Base-by-base conservation (phyloP, 345 rosid genomes). In the Euphorbia lathyris region DNA sequence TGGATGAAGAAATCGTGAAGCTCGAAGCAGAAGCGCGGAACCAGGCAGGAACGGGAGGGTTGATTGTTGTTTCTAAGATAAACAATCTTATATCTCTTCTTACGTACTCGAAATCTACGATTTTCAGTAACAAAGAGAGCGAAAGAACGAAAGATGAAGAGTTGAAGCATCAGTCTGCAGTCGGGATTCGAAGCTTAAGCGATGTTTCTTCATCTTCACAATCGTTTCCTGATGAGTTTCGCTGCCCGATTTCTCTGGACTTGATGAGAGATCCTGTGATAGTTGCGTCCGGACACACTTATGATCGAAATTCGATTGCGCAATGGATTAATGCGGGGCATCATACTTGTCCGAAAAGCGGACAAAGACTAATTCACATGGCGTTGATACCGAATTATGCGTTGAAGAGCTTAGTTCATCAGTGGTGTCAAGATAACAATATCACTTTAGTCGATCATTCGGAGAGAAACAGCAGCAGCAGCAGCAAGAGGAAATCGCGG, bases 1-100 rank as follows among this genome's bases (percentile, higher is more conserved):
- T 71, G 17, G 88, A 84, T 12, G 86, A 74, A 69, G 94, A 86
- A 67, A 80, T 85, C 42, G 43, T 62, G 11, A 89, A 81, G 78
- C 80, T 88, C 0, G 82, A 79, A 72, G 85, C 76, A 19, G 88
- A 89, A 81, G 85, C 83, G 10, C 73, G 56, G 73, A 84, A 78
- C 51, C 94, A 89, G 76, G 91, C 94, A 0, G 91, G 89, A n/a
- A 86, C 87, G 0, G 94, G 94, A 9, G 88, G 94, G 19, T 62
- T 86, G 7, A 74, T 79, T 47, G 90, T 72, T 16, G 85, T 89
- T 71, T 89, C 91, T 32, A 86, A 83, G 58, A 85, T 88, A 74
- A 88, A 86, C 83, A 85, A 77, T 72, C 83, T 88, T 30, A 74
- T 82, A 26, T 86, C 88, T 14, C 86, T 88, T 32, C 66, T 83